Conservation (phyloP, 139 green algal genomes). For the Volvox reticuliferus region DNA sequence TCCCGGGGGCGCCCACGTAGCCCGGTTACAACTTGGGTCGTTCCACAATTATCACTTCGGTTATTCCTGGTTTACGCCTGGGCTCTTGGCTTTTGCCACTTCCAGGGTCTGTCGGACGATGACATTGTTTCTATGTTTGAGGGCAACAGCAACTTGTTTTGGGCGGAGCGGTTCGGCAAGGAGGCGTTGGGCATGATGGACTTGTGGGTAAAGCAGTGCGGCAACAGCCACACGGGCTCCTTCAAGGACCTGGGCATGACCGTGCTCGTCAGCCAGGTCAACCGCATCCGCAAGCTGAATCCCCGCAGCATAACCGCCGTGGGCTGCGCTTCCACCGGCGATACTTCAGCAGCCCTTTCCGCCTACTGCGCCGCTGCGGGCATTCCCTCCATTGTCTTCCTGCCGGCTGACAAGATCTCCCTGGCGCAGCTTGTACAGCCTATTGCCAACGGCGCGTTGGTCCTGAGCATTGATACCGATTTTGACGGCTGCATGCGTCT, state of each 20-base stretch:
- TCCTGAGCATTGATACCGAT: constrained; percentile 99
- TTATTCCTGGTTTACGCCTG: no score
- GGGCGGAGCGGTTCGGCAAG: constrained; percentile 97
- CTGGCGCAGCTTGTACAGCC: constrained; percentile 99
- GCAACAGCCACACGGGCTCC: constrained; percentile 97
- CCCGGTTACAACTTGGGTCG: no score
- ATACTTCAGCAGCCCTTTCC: constrained; percentile 97
- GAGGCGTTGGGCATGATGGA: constrained; percentile 96
- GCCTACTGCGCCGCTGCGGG: constrained; percentile 97
- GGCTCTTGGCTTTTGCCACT: background rate
- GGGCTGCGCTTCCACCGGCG: constrained; percentile 98
- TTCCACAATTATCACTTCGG: no score
- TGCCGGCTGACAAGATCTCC: constrained; percentile 98
- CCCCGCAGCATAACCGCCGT: constrained; percentile 93
- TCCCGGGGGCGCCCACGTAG: no score
- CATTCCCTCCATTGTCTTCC: constrained; percentile 99
- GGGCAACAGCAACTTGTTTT: constrained; percentile 99
- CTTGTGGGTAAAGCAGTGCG: constrained; percentile 99
- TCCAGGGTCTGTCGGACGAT: constrained; percentile 88
- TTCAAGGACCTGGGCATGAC: constrained; percentile 99
- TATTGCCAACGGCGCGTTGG: constrained; percentile 98
- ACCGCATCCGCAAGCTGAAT: constrained; percentile 88
- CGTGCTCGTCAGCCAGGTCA: constrained; percentile 94
- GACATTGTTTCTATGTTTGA: constrained; percentile 99
- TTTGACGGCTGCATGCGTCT: constrained; percentile 99